These are phyloP conservation scores for Penicillium salamii DNA, from an alignment of 495 filamentous ascomycete species.

Conservation along the genomic window DNA sequence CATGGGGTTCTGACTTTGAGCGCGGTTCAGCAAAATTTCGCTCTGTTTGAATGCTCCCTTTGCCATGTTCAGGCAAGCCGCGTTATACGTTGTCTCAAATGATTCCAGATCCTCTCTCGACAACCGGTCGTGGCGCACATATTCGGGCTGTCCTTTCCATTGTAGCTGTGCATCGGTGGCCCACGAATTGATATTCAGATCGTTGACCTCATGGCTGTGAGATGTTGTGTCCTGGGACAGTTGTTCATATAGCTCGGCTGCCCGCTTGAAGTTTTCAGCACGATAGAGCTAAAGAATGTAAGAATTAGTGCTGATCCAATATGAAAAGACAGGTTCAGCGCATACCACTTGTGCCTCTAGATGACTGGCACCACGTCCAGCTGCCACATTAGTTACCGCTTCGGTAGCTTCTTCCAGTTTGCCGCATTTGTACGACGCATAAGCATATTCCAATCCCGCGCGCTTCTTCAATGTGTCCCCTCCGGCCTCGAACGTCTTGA, in stretches of 20 bases:
- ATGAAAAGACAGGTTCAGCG: not conserved
- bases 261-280: slow-evolving; percentile 72
- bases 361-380: slow-evolving; percentile 68
- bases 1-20: slow-evolving; percentile 51
- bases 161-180: slow-evolving; percentile 84
- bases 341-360: slow-evolving; percentile 82
- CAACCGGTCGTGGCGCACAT: slow-evolving; percentile 54
- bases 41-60: slow-evolving; percentile 72
- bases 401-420: slow-evolving; percentile 67
- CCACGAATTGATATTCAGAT: slow-evolving; percentile 79
- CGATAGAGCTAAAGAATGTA: slow-evolving; percentile 63
- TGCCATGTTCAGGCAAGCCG: slow-evolving; percentile 81
- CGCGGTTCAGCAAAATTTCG: slow-evolving; percentile 75
- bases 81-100: slow-evolving; percentile 93
- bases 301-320: slow-evolving; percentile 5
- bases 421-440: slow-evolving; percentile 87
- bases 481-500: slow-evolving; percentile 70
- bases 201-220: slow-evolving; percentile 70
- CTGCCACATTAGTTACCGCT: slow-evolving; percentile 48
- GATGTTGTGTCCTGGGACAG: slow-evolving; percentile 48
- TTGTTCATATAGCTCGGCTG: slow-evolving; percentile 65
- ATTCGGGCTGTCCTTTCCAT: slow-evolving; percentile 64
- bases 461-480: slow-evolving; percentile 63
- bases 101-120: slow-evolving; percentile 77
- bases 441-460: slow-evolving; percentile 78